phyloP scores from a whole-genome alignment of 345 rosid genomes.

The Salix arbutifolia region DNA sequence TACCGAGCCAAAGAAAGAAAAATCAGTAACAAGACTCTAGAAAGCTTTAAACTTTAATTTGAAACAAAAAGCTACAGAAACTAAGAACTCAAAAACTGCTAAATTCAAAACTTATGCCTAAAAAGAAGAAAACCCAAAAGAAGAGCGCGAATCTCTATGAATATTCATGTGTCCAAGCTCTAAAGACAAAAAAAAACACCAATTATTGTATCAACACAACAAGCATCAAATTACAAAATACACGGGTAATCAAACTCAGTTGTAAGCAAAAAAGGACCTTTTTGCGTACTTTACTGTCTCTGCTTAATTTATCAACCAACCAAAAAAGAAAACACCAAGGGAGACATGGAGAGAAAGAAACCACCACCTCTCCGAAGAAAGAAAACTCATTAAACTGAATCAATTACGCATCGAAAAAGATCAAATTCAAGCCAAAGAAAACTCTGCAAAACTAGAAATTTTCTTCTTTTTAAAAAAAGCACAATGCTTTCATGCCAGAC shows the following conservation, averaged over 20 bases:
- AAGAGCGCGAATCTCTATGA: constrained; percentile 17
- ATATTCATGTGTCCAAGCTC: constrained; percentile 17
- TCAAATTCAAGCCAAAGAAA: constrained; percentile 9
- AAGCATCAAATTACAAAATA: background rate
- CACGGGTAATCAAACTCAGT: background rate
- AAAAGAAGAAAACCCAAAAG: constrained; percentile 10
- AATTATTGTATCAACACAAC: background rate
- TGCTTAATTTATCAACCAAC: background rate
- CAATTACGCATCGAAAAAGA: background rate
- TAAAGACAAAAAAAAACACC: constrained; percentile 4
- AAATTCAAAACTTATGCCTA: constrained; percentile 1
- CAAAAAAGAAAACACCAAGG: background rate
- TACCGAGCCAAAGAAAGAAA: background rate
- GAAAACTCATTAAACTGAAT: constrained; percentile 7
- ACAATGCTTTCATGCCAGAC: background rate
- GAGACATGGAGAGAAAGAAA: background rate
- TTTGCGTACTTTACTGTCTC: background rate
- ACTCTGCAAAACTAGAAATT: background rate
- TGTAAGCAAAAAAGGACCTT: background rate
- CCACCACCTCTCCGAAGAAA: constrained; percentile 6
- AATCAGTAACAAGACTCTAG: constrained; percentile 4
- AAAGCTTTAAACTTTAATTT: constrained; percentile 11
- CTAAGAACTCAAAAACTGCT: background rate
- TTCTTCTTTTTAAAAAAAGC: background rate
- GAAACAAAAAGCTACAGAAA: constrained; percentile 7